Base-by-base conservation (phyloP, 768 basidiomycete genomes). In the Chlorophyllum brunneum region DNA sequence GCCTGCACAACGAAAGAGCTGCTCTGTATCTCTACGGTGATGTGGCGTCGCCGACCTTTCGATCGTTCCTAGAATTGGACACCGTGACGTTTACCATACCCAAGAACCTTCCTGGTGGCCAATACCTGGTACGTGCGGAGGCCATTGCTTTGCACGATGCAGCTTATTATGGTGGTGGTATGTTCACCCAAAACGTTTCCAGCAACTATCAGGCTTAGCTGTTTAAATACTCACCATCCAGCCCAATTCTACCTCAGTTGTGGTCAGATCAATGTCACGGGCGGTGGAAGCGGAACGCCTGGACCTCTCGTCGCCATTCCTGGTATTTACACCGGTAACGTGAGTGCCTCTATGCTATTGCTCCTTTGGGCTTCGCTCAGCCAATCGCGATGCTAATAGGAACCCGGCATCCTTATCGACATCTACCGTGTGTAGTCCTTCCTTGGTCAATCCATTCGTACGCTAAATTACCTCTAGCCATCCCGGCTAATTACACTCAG, bases 131-230 rank as follows among this genome's bases (percentile, higher is more conserved):
- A 48, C 68, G 72, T 34, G 64, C 70, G 46, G 74, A 74, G 46
- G 63, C 67, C 36, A 72, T 73, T 36, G 74, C 74, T 20, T 61
- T 75, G 20, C 73, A 75, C 57, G 29, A 57, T 11, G 72, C 74
- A 10, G 46, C 48, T 3, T 61, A 63, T 16, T 70, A 59, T 48
- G 65, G 65, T 47, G 73, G 73, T 15, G 74, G 73, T 59, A 45
- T 20, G 58, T 60, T 39, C 9, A 5, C 23, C 22, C 3, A 8
- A 23, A 5, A 44, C 26, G 13, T 27, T n/a, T 24, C 5, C 11
- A 13, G 4, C 0, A 24, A 24, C 15, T 24, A 11, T 40, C 22
- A 11, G 10, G n/a, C n/a, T n/a, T n/a, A n/a, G n/a, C n/a, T n/a
- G n/a, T n/a, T n/a, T n/a, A n/a, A n/a, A 42, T 15, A 5, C 11